These are phyloP conservation scores for Brassica rapa DNA, from an alignment of 345 rosid genomes.

Conservation along the genomic window DNA sequence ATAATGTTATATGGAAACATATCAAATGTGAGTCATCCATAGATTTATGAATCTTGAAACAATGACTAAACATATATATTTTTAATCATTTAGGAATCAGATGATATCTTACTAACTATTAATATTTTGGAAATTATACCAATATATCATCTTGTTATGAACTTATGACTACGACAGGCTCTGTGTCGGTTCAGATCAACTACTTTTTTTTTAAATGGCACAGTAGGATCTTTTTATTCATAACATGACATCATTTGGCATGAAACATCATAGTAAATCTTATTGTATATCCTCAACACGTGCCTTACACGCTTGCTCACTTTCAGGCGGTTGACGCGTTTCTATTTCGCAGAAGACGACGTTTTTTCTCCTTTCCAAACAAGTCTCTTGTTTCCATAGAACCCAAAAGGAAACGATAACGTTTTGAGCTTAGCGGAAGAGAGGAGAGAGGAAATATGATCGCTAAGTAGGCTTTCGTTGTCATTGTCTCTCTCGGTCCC, in stretches of 20 bases:
- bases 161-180: too few species aligned
- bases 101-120: too few species aligned
- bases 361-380: background rate
- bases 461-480: background rate
- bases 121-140: too few species aligned
- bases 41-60: background rate
- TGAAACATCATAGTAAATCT: background rate
- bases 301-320: conserved; percentile 33
- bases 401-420: background rate
- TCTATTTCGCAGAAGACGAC: background rate
- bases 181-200: background rate
- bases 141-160: too few species aligned
- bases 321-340: conserved; percentile 44
- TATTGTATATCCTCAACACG: conserved; percentile 18
- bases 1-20: background rate
- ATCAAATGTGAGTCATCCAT: conserved; percentile 9
- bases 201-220: background rate
- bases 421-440: background rate
- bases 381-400: background rate
- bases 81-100: too few species aligned
- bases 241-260: background rate
- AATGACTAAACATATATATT: background rate
- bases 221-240: conserved; percentile 3
- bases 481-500: background rate
- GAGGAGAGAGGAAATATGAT: background rate